Conservation (phyloP, 2,329 filamentous ascomycete genomes). For the Phaeomoniella chlamydospora region DNA sequence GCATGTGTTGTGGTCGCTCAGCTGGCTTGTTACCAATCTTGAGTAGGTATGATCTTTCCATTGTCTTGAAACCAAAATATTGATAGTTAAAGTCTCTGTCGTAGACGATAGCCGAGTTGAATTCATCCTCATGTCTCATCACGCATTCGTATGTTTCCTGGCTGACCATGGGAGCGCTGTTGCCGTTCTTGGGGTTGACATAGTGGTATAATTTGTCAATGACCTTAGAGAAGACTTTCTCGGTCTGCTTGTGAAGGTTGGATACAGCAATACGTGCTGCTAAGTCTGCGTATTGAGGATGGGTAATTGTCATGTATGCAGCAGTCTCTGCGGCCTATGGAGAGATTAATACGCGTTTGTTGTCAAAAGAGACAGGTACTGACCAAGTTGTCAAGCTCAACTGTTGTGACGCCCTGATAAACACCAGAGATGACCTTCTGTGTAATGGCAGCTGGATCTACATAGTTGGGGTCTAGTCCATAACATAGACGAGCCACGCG, state of each 20-base stretch:
- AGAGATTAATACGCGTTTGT: constrained; percentile 11
- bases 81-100: constrained; percentile 99
- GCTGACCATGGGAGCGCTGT: constrained; percentile 84
- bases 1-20: constrained; percentile 97
- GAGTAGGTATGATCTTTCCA: constrained; percentile 93
- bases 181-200: constrained; percentile 83
- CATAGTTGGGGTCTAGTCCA: constrained; percentile 85
- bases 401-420: constrained; percentile 92
- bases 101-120: constrained; percentile 98
- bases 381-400: constrained; percentile 94
- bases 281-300: constrained; percentile 97
- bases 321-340: constrained; percentile 88
- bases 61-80: constrained; percentile 98
- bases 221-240: constrained; percentile 98
- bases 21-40: constrained; percentile 92
- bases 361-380: constrained; percentile 19
- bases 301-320: constrained; percentile 98
- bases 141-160: constrained; percentile 80
- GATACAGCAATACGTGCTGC: constrained; percentile 97
- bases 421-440: constrained; percentile 99
- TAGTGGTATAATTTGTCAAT: constrained; percentile 90
- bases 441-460: constrained; percentile 94
- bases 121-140: constrained; percentile 90
- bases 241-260: constrained; percentile 99
- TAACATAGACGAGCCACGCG: constrained; percentile 97